A percentile compares a stretch with the other conserved stretches of the same genome.
phyloP scores from a whole-genome alignment of 305 asterid genomes.

The Stenogyne calaminthoides region DNA sequence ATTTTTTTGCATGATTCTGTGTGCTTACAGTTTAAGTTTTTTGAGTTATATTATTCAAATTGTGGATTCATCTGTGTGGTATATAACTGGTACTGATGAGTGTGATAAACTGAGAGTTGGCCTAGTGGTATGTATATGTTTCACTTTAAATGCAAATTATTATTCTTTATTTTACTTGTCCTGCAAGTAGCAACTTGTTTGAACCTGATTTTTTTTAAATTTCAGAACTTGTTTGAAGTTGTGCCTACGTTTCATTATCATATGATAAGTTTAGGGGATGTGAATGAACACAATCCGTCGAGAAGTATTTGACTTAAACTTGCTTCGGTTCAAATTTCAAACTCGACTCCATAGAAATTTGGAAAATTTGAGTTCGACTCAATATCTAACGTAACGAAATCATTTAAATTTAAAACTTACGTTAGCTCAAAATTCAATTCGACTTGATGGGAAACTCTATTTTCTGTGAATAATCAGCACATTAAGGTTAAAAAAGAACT shows the following conservation, averaged over 20 bases:
- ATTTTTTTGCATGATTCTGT: constrained; percentile 19
- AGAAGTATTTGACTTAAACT: background rate
- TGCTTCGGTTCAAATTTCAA: background rate
- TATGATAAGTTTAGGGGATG: background rate
- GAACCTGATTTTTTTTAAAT: background rate
- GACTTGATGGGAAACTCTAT: too few species aligned
- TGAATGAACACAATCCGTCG: background rate
- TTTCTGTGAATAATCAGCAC: too few species aligned
- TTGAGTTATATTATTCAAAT: constrained; percentile 25
- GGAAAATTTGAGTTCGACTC: too few species aligned
- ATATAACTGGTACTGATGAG: constrained; percentile 19
- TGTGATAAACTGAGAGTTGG: constrained; percentile 19
- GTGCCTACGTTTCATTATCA: background rate
- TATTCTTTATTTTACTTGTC: background rate
- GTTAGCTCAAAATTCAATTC: too few species aligned
- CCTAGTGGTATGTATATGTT: background rate
- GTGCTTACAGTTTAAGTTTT: constrained; percentile 22
- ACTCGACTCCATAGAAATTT: background rate
- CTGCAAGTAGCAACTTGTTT: background rate
- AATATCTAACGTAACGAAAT: too few species aligned
- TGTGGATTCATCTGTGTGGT: constrained; percentile 25
- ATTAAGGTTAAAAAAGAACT: too few species aligned
- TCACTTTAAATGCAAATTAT: background rate
- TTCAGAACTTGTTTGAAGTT: background rate
- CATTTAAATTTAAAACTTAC: too few species aligned